Base-by-base conservation (phyloP, 202 grass and related monocot genomes). In the Schoenoplectus triqueter region DNA sequence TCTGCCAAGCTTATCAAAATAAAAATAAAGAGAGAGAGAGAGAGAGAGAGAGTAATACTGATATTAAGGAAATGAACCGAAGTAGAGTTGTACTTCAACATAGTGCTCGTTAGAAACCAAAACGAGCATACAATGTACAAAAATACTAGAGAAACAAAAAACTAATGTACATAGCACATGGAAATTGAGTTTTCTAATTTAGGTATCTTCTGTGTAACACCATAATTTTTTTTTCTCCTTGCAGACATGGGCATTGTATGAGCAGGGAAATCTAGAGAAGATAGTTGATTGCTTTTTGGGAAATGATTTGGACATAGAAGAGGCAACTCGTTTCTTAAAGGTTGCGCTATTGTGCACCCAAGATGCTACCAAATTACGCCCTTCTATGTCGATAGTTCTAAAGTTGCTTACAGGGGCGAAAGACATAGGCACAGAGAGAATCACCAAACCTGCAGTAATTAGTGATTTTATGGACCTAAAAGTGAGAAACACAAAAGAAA, bases 261-360 rank as follows among this genome's bases (percentile, higher is more conserved):
- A 93, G 78, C 48, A 86, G 59, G 91, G 41, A 3, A 82, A 84
- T 7, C 70, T 98, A 49, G 81, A 86, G 52, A 88, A 92, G 14
- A 90, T 98, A 46, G 59, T 98, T 69, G 95, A 98, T 65, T 61
- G 75, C 8, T 90, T 89, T 85, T 68, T 93, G 11, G 88, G 80
- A 0, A 11, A 88, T 2, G 91, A 90, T 71, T 85, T 92, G 20
- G 45, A 98, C 1, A 55, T 88, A 0, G 54, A 93, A 84, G 89
- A 95, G 77, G 95, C 95, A 40, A 90, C 88, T 66, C 80, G 73
- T 20, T 95, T 93, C 85, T 59, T 98, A 75, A 92, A 98, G 84
- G 73, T 98, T 19, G 92, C 89, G 3, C 78, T 98, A 14, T 86
- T 98, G n/a, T 98, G 95, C 85, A 93, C 95, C 0, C 95, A 98